A percentile compares a stretch with the other conserved stretches of the same genome.
phyloP scores from a whole-genome alignment of 352 stramenopile species.

The Chrysophaeum taylorii region DNA sequence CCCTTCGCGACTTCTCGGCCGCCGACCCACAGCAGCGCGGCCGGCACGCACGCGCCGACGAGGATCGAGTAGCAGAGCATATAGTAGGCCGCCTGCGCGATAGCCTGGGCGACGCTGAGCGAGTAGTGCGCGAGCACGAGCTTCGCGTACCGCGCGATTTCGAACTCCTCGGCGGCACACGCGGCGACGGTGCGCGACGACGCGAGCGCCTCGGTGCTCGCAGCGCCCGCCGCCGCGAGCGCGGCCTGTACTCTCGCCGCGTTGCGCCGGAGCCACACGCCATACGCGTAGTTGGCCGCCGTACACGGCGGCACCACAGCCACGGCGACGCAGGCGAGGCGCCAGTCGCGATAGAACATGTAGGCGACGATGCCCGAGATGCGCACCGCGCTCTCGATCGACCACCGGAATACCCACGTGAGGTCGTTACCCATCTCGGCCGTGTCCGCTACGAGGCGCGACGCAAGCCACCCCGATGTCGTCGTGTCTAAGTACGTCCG shows the following conservation, averaged over 20 bases:
- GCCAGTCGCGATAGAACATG: slow-evolving; percentile 51
- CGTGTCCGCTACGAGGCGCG: slow-evolving; percentile 52
- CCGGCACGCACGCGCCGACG: slow-evolving; percentile 55
- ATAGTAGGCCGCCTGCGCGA: slow-evolving; percentile 53
- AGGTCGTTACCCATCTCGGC: slow-evolving; percentile 54
- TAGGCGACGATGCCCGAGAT: slow-evolving; percentile 53
- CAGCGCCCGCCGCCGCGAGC: slow-evolving; percentile 29
- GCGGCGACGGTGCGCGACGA: neutral
- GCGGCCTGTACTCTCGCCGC: slow-evolving; percentile 48
- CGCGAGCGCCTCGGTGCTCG: slow-evolving; percentile 9
- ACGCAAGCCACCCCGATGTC: slow-evolving; percentile 49
- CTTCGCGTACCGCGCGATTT: slow-evolving; percentile 10
- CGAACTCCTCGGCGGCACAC: slow-evolving; percentile 2
- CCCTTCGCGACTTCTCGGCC: slow-evolving; percentile 42
- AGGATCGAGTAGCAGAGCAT: slow-evolving; percentile 57
- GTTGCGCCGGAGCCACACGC: slow-evolving; percentile 48
- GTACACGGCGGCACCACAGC: slow-evolving; percentile 51
- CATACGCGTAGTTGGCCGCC: slow-evolving; percentile 50
- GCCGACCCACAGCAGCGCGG: slow-evolving; percentile 44
- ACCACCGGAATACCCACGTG: slow-evolving; percentile 62
- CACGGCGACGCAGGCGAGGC: slow-evolving; percentile 44
- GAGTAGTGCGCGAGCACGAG: slow-evolving; percentile 47
- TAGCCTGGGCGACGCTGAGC: slow-evolving; percentile 48
- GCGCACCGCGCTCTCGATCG: slow-evolving; percentile 52
- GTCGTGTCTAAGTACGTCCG: slow-evolving; percentile 52